These are phyloP conservation scores for Excoecaria cochinchinensis DNA, from an alignment of 345 rosid species.

Conservation along the genomic window DNA sequence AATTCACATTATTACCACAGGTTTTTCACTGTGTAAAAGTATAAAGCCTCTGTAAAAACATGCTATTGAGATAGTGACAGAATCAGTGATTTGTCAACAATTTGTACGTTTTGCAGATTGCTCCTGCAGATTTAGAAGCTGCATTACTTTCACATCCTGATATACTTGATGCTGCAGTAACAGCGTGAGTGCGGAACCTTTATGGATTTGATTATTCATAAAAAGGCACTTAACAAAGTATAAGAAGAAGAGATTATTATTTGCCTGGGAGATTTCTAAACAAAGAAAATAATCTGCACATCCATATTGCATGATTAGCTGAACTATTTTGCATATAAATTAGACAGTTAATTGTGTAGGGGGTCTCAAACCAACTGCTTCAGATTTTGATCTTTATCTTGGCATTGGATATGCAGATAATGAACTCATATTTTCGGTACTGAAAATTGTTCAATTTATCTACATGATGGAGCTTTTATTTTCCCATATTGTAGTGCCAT, in stretches of 20 bases:
- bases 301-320: not conserved
- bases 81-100: not conserved
- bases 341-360: not conserved
- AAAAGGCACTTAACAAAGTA: not conserved
- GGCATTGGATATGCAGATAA: too few species aligned
- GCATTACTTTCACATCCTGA: slow-evolving; percentile 66
- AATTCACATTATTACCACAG: not conserved
- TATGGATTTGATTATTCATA: not conserved
- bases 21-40: not conserved
- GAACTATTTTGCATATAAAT: not conserved
- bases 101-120: slow-evolving; percentile 48
- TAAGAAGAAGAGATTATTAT: not conserved
- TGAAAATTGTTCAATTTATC: not conserved
- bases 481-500: slow-evolving; percentile 33
- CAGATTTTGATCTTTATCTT: not conserved
- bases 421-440: too few species aligned
- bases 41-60: not conserved
- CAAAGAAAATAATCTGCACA: not conserved
- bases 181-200: slow-evolving; percentile 43
- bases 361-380: not conserved
- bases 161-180: slow-evolving; percentile 72
- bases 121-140: slow-evolving; percentile 90
- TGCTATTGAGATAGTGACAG: not conserved
- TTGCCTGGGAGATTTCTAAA: not conserved
- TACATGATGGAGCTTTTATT: not conserved